Evolutionary conservation across 495 filamentous ascomycete genomes (phyloP), one percentile per base, ranked within the genome.

Genomic region (Hyaloscypha bicolor): DNA sequence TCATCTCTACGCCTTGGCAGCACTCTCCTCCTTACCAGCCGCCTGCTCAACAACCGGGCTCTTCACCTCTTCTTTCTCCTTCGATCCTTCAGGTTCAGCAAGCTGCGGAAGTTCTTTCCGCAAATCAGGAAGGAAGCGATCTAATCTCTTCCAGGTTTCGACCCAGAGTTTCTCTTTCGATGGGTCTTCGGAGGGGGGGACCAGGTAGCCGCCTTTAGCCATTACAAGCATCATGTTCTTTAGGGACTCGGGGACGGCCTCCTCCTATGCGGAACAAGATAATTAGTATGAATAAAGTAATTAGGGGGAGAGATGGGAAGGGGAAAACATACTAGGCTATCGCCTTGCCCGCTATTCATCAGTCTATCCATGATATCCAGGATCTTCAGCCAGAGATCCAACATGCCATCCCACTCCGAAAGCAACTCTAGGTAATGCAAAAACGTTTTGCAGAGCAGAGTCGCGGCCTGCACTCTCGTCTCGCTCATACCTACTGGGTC

Each of bases 211-310:
- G 48, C 89, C 93, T 74, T 87, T 93, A 2, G 92, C 87, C 95
- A 99, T 98, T 70, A 99, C 94, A 16, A 98, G 83, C 16, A 99
- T 82, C 61, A 98, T 93, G 68, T 99, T 99, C 79, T 98, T 99
- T 67, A 99, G 79, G 71, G 90, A 93, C 75, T 99, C 96, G 5
- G 93, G 92, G 4, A 99, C 92, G 33, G 95, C 94, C 81, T 98
- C 94, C 78, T 96, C 93, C 90, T 94, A 69, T 63, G 71, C 25
- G 60, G 3, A 45, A 11, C 9, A 19, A 48, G 11, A 25, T 48
- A 12, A 29, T 76, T 72, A 77, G 72, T 55, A 9, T 9, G 9
- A 9, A 37, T 55, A 14, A 55, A 35, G 32, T 61, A 14, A 12
- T 29, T 37, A 48, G n/a, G 32, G 35, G 19, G 48, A 48, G 39